Base-by-base conservation (phyloP, 1,284 basidiomycete species). In the Meira nashicola region DNA sequence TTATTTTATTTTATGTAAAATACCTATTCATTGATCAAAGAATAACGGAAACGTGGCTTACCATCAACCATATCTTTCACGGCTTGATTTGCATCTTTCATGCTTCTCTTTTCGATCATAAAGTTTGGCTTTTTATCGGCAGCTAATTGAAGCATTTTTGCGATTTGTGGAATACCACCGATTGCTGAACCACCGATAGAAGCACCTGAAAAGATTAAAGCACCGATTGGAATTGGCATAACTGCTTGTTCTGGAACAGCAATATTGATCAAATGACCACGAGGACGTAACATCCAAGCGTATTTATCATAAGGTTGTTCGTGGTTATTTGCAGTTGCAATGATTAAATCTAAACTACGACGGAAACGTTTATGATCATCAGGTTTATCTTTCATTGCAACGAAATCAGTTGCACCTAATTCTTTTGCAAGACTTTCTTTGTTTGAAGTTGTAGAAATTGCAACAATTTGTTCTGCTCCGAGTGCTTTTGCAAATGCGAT, bases 21-120 rank as follows among this genome's bases (percentile, higher is more conserved):
- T n/a, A n/a, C n/a, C n/a, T 33, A 33, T 59, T 78, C 70, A 76
- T 82, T 82, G 58, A 81, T 78, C 43, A 82, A 76, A 33, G 81
- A 80, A 63, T 80, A 81, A 55, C 82, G 74, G 78, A 79, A 82
- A 47, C 79, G 53, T 8, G 71, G 64, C 61, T 73, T 73, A 8
- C 69, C 69, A 21, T 52, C 65, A 14, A 63, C 61, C 69, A 71
- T 71, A 51, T 73, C 71, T 9, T 19, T 12, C 4, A 71, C 62
- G 48, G 67, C 67, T 58, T 71, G 28, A 52, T 73, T 73, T 23
- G 67, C 65, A 33, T 73, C 71, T 54, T 58, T 58, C 67, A 73
- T 69, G 19, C 65, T 62, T 9, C 71, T 51, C 39, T 61, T 60
- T 59, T 73, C 67, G 50, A 73, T 66, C 63, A 73, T 63, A 21